Evolutionary conservation across 2,329 filamentous ascomycete species (phyloP), one percentile per base, ranked within the genome.

Genomic region (Fusarium robinianum): DNA sequence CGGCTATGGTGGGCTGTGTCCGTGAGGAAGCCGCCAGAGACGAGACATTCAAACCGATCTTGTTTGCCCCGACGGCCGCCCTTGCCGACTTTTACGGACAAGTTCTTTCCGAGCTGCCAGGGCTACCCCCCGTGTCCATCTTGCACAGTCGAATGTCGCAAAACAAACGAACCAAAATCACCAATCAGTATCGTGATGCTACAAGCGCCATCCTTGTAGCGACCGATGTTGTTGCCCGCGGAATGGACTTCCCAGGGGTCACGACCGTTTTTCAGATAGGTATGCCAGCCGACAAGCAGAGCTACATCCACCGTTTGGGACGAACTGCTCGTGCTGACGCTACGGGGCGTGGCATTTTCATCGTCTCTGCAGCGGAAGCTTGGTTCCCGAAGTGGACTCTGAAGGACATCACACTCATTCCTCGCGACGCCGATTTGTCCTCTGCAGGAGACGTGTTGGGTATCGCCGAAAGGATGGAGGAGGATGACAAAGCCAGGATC

Each of bases 41-140:
- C 8, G 67, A 70, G 5, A 75, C 77, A 2, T 91, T 95, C 79
- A 95, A 95, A 70, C 87, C 87, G 19, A 90, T 95, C 55, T 72
- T 92, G 23, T 95, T 92, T 69, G 86, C 86, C 53, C 85, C 85
- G 40, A 81, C 79, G 0, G 78, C 79, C 3, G 72, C 70, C 3
- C 69, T 74, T 2, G 77, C 76, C 5, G 75, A 74, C 26, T 73
- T 80, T 33, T 77, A 80, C 58, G 69, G 72, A 15, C 61, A 72
- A 10, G 42, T 80, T 14, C 69, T 80, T 4, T 64, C 63, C 17
- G 51, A 58, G 14, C 55, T 72, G 14, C 58, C 68, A 3, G 71
- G 67, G 8, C 55, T 78, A 23, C 71, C 77, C 0, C 61, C 68
- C 3, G 69, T 75, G 7, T 71, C 66, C 17, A 66, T 71, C 9